These are phyloP conservation scores for Adiantum capillusveneris DNA, from an alignment of 75 land plant species.

Conservation along the genomic window DNA sequence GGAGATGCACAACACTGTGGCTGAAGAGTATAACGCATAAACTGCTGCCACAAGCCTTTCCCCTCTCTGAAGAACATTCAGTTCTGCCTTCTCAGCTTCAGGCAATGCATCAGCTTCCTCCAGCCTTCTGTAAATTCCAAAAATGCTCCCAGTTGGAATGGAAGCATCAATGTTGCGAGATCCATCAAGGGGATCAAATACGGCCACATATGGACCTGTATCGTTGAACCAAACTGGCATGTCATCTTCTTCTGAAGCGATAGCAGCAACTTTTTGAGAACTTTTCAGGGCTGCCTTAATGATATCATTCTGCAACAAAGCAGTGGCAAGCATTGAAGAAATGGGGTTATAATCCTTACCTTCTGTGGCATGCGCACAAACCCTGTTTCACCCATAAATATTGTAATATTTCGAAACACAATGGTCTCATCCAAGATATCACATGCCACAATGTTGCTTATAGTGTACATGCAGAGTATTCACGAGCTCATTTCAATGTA, in stretches of 20 bases:
- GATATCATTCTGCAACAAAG: constrained; percentile 62
- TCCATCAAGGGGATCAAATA: constrained; percentile 91
- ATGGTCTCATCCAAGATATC: too few relatives aligned
- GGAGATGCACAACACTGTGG: constrained; percentile 77
- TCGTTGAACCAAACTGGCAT: constrained; percentile 59
- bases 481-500: too few relatives aligned
- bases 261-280: constrained; percentile 79
- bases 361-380: too few relatives aligned
- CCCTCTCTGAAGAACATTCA: constrained; percentile 90
- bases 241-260: constrained; percentile 95
- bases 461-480: too few relatives aligned
- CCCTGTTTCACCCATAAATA: too few relatives aligned
- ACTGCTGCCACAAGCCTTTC: constrained; percentile 67
- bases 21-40: constrained; percentile 92
- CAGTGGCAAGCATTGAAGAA: background rate
- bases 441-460: too few relatives aligned
- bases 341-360: too few relatives aligned
- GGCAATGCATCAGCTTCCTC: constrained; percentile 60
- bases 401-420: too few relatives aligned
- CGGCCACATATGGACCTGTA: constrained; percentile 79
- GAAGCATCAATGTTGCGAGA: constrained; percentile 97
- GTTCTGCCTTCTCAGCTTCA: constrained; percentile 59
- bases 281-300: constrained; percentile 54
- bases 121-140: constrained; percentile 73
- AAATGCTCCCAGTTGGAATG: constrained; percentile 95